Evolutionary conservation across 2,329 filamentous ascomycete species (phyloP).

Genomic region (Pseudocercospora pini-densiflorae): DNA sequence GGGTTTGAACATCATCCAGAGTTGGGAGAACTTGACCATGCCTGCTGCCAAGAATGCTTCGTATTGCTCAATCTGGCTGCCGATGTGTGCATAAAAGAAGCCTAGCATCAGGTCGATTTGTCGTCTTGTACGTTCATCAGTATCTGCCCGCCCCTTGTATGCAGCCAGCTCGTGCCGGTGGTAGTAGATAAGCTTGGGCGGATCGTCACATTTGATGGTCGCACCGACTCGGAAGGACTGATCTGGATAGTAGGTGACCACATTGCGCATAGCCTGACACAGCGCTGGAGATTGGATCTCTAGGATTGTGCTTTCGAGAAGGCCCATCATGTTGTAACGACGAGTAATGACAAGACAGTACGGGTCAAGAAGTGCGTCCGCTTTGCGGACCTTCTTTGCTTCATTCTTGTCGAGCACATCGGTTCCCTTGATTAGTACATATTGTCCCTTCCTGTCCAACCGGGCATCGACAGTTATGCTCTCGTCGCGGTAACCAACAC

Average conservation of each 20-base stretch:
- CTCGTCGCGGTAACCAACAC: conserved; percentile 10
- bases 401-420: conserved; percentile 10
- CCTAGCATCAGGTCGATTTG: conserved; percentile 2
- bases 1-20: conserved; percentile 53
- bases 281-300: conserved; percentile 4
- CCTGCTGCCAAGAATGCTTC: conserved; percentile 3
- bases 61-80: conserved; percentile 5
- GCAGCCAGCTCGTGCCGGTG: conserved; percentile 1
- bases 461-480: conserved; percentile 12
- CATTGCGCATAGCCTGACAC: neutral
- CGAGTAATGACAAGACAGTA: conserved; percentile 12
- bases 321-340: neutral
- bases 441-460: conserved; percentile 6
- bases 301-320: conserved; percentile 1
- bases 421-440: conserved; percentile 1
- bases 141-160: neutral
- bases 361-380: conserved; percentile 5
- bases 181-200: conserved; percentile 8
- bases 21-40: conserved; percentile 26
- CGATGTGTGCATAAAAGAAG: conserved; percentile 11
- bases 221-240: conserved; percentile 7
- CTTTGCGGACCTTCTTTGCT: conserved; percentile 7
- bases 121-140: neutral
- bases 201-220: conserved; percentile 13
- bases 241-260: conserved; percentile 10